phyloP scores from a whole-genome alignment of 768 basidiomycete genomes.

The Panaeolus papilionaceus region DNA sequence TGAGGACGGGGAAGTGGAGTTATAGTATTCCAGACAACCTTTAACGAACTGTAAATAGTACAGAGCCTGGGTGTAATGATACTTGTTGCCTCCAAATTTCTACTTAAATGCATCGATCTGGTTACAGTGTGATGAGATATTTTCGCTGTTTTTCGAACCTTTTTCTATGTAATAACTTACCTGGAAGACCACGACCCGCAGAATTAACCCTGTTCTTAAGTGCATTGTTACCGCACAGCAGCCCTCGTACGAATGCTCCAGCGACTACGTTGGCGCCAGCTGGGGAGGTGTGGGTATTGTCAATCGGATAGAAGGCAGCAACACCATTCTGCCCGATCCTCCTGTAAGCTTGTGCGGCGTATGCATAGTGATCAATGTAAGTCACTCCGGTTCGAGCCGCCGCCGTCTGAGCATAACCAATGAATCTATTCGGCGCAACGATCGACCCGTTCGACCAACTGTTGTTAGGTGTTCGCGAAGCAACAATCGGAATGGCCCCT shows the following conservation, averaged over 20 bases:
- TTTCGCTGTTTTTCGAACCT: too few species aligned
- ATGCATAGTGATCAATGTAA: conserved; percentile 54
- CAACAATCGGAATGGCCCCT: conserved; percentile 53
- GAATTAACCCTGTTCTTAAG: background rate
- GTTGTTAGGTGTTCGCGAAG: conserved; percentile 55
- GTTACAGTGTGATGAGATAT: background rate
- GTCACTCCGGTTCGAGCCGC: conserved; percentile 42
- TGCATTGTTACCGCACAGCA: conserved; percentile 37
- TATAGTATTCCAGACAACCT: background rate
- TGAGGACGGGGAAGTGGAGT: conserved; percentile 14
- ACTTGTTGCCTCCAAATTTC: background rate
- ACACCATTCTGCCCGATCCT: conserved; percentile 44
- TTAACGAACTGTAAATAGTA: too few species aligned
- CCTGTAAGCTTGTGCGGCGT: conserved; percentile 49
- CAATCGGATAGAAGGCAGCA: conserved; percentile 48
- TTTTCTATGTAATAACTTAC: background rate
- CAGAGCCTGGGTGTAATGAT: too few species aligned
- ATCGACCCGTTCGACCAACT: conserved; percentile 45
- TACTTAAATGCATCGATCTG: background rate
- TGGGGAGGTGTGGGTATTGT: conserved; percentile 52
- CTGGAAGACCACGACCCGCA: background rate
- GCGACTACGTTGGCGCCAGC: conserved; percentile 54
- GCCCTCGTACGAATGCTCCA: conserved; percentile 51
- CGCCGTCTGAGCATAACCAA: conserved; percentile 47
- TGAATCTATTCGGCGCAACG: conserved; percentile 46